Percentiles rank a stretch among this genome's conserved stretches.
phyloP scores from a whole-genome alignment of 2,329 filamentous ascomycete species.

The Diaporthe nobilis region DNA sequence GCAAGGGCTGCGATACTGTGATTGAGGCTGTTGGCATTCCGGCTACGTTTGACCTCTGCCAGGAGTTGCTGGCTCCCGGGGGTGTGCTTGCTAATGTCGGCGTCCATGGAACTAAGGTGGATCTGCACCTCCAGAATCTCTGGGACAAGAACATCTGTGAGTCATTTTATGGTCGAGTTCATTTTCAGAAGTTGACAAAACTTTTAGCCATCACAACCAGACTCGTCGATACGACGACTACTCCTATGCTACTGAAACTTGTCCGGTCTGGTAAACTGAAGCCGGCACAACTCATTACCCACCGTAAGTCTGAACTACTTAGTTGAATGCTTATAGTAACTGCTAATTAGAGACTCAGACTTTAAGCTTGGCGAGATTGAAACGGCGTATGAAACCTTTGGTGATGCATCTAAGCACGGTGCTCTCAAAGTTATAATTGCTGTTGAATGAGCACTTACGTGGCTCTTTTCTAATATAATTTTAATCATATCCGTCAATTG shows the following conservation, averaged over 20 bases:
- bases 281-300: slow-evolving; percentile 60
- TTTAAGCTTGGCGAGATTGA: slow-evolving; percentile 60
- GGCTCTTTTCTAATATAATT: background rate
- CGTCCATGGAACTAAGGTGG: slow-evolving; percentile 68
- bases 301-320: slow-evolving; percentile 51
- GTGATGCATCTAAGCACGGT: slow-evolving; percentile 56
- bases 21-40: slow-evolving; percentile 71
- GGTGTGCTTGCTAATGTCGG: slow-evolving; percentile 71
- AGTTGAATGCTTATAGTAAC: background rate
- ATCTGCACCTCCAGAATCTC: slow-evolving; percentile 66
- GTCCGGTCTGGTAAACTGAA: slow-evolving; percentile 58
- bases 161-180: slow-evolving; percentile 51
- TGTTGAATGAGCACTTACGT: slow-evolving; percentile 38
- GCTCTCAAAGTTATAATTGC: slow-evolving; percentile 61
- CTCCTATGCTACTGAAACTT: slow-evolving; percentile 64
- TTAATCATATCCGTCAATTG: too few species aligned
- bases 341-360: slow-evolving; percentile 44
- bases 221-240: slow-evolving; percentile 62
- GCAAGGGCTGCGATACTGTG: slow-evolving; percentile 68
- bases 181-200: slow-evolving; percentile 40
- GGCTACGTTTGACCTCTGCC: slow-evolving; percentile 66
- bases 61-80: slow-evolving; percentile 66
- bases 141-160: slow-evolving; percentile 66
- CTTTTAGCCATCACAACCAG: slow-evolving; percentile 58
- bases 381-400: slow-evolving; percentile 60